phyloP scores from a whole-genome alignment of 2,329 filamentous ascomycete genomes.

The Raffaelea ambrosiae region DNA sequence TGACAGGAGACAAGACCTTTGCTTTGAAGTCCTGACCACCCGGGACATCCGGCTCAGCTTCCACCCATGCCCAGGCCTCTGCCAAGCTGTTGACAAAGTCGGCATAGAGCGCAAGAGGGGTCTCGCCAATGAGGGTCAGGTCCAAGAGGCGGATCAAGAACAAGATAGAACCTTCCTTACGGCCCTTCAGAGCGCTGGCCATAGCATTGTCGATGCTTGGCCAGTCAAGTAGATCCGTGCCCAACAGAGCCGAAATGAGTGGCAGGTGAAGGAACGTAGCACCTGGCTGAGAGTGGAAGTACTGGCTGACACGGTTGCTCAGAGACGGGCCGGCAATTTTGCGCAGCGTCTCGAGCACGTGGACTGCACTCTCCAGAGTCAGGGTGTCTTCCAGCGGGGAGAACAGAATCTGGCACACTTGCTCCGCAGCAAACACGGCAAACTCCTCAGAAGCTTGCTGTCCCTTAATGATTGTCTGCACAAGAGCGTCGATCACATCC shows the following conservation, averaged over 20 bases:
- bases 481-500: constrained; percentile 54
- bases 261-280: constrained; percentile 48
- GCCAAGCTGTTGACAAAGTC: constrained; percentile 81
- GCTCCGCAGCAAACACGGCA: constrained; percentile 49
- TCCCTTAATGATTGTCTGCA: constrained; percentile 54
- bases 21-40: constrained; percentile 63
- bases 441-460: constrained; percentile 54
- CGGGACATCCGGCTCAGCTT: constrained; percentile 57
- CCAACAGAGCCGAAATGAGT: constrained; percentile 47
- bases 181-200: constrained; percentile 61
- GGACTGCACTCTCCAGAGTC: constrained; percentile 52
- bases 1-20: constrained; percentile 39
- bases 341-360: constrained; percentile 51
- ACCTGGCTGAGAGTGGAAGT: constrained; percentile 49
- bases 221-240: constrained; percentile 55
- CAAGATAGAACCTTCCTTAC: constrained; percentile 64
- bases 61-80: constrained; percentile 72
- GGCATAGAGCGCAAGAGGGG: constrained; percentile 68
- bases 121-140: constrained; percentile 67
- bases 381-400: constrained; percentile 42
- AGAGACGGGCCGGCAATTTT: constrained; percentile 49
- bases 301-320: constrained; percentile 44
- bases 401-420: constrained; percentile 50
- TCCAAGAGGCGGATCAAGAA: constrained; percentile 76
- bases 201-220: constrained; percentile 61